Base-by-base conservation (phyloP, 768 basidiomycete genomes). In the Gymnopilus dilepis region DNA sequence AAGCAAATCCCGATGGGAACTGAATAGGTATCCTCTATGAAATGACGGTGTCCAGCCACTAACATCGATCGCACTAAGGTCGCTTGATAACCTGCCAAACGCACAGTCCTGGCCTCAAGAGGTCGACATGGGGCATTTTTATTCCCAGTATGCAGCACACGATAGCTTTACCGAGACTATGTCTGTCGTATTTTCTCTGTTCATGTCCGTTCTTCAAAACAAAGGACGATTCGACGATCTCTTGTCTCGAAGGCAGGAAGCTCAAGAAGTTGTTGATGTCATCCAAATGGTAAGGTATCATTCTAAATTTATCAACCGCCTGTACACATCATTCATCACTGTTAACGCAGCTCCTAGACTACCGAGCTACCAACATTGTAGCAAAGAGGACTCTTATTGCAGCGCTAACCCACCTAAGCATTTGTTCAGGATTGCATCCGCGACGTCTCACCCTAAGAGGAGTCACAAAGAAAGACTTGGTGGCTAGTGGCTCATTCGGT, bases 221-320 rank as follows among this genome's bases (percentile, higher is more conserved):
- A 37, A 50, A 19, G 19, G 53, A 17, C 50, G 59, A 37, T 62
- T 48, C 47, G 15, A 43, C 19, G 47, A 56, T 19, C 31, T 66
- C 21, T 51, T 66, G n/a, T 6, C 33, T 21, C 28, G 53, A 38
- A 59, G 59, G 4, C 54, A 61, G 31, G 48, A 34, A 37, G 65
- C 65, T 24, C 65, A 66, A 38, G 48, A 63, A 40, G 26, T 70
- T 31, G 64, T 74, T 19, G 61, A 73, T 54, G 56, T 74, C 13
- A 50, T 74, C 8, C 72, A 74, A 61, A 67, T 67, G 59, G 72
- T 73, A 37, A n/a, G n/a, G n/a, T n/a, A n/a, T n/a, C n/a, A 62
- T 43, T 31, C 42, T 8, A 12, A 24, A 34, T 41, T 41, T 28
- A 40, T 31, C 43, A 2, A 30, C 28, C 19, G 6, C 33, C 6